Percentiles rank a stretch among this genome's conserved stretches.
Evolutionary conservation across 2,329 filamentous ascomycete genomes (phyloP).

Genomic region (Fusarium brachygibbosum): DNA sequence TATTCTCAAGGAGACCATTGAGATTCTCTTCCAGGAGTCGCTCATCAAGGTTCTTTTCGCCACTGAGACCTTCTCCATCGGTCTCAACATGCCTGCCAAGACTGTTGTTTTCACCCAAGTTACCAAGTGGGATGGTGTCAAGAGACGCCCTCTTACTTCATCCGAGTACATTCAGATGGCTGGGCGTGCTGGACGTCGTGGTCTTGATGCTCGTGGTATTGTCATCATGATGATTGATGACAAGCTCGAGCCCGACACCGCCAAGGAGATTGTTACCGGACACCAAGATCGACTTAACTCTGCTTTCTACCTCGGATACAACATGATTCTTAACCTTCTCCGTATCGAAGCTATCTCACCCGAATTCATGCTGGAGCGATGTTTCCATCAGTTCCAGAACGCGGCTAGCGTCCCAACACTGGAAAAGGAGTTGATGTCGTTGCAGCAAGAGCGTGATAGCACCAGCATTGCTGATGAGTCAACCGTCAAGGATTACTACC

Average conservation of each 20-base stretch:
- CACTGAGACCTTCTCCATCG: conserved; percentile 98
- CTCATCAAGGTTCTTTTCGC: conserved; percentile 98
- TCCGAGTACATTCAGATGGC: conserved; percentile 99
- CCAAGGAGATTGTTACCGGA: conserved; percentile 94
- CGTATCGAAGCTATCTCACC: conserved; percentile 99
- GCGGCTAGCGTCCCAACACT: conserved; percentile 85
- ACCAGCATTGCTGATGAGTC: conserved; percentile 87
- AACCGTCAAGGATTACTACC: conserved; percentile 94
- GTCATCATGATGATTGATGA: conserved; percentile 99
- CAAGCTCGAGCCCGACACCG: conserved; percentile 93
- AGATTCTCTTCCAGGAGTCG: conserved; percentile 98
- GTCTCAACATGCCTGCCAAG: conserved; percentile 98
- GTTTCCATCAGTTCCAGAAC: conserved; percentile 99
- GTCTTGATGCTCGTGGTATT: conserved; percentile 96
- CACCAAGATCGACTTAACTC: conserved; percentile 98
- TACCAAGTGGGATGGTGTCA: conserved; percentile 90
- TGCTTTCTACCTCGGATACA: conserved; percentile 97
- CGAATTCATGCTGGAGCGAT: conserved; percentile 98
- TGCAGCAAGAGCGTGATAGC: conserved; percentile 80
- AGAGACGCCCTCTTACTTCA: conserved; percentile 85
- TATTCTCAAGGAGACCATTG: conserved; percentile 97
- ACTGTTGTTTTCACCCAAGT: conserved; percentile 99
- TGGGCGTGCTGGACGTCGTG: conserved; percentile 94
- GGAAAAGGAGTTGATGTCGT: conserved; percentile 83
- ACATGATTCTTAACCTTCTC: conserved; percentile 98